Conservation (phyloP, 495 filamentous ascomycete species). For the Neurospora sp. region DNA sequence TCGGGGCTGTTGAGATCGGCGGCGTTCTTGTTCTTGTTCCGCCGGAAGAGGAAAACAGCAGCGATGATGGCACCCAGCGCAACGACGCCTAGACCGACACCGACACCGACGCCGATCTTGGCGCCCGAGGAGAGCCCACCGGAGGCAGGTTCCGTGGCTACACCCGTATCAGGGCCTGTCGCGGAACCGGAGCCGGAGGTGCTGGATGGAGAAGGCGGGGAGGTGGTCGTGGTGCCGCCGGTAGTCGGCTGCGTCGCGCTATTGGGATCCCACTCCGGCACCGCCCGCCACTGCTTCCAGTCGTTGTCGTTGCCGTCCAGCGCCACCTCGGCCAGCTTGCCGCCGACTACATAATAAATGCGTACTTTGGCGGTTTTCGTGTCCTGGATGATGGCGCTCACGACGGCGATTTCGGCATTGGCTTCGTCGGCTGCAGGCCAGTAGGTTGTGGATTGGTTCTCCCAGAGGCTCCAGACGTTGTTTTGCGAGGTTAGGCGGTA, state of each 20-base stretch:
- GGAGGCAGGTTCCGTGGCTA: not conserved
- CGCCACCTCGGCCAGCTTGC: conserved; percentile 19
- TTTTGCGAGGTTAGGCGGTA: conserved; percentile 20
- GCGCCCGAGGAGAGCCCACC: conserved; percentile 23
- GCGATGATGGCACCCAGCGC: conserved; percentile 16
- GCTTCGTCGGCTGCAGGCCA: conserved; percentile 29
- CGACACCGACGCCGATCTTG: conserved; percentile 29
- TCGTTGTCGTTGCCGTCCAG: conserved; percentile 14
- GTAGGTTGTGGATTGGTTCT: conserved; percentile 12
- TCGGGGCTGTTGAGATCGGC: not conserved
- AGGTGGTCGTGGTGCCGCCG: not conserved
- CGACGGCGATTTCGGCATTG: conserved; percentile 20
- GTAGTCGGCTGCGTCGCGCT: not conserved
- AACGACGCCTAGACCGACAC: conserved; percentile 22
- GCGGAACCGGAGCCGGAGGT: not conserved
- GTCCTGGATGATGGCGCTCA: conserved; percentile 7
- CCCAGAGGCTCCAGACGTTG: conserved; percentile 11
- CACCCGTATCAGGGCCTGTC: not conserved
- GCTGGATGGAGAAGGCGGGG: not conserved
- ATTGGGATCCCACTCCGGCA: conserved; percentile 4
- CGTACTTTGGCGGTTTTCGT: conserved; percentile 13
- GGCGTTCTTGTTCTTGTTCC: conserved; percentile 7
- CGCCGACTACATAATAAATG: conserved; percentile 26
- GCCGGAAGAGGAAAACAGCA: conserved; percentile 15
- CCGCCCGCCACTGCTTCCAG: conserved; percentile 12